Percentiles rank a stretch among this genome's conserved stretches.
Conservation (phyloP, 176 grass and related monocot species). For the Lolium rigidum region DNA sequence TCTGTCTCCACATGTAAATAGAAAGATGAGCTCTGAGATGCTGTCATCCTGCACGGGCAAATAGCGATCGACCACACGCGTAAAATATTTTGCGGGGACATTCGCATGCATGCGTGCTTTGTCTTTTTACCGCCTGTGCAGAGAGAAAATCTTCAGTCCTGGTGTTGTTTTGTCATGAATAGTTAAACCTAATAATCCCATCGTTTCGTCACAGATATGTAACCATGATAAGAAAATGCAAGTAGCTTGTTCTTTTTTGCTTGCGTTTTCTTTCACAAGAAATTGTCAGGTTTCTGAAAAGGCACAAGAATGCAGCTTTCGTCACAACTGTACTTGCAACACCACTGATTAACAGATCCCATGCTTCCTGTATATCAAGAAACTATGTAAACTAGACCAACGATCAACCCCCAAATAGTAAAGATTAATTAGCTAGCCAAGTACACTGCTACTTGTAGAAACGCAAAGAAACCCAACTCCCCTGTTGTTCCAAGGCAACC, state of each 20-base stretch:
- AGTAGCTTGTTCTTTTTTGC: neutral
- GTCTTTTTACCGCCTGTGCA: conserved; percentile 35
- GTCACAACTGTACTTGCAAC: conserved; percentile 24
- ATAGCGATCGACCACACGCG: conserved; percentile 10
- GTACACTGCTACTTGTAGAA: too few species aligned
- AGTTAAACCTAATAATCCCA: conserved; percentile 44
- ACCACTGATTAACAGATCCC: neutral
- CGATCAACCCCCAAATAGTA: neutral
- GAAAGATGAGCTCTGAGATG: neutral
- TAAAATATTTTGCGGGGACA: conserved; percentile 20
- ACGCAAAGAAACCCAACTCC: too few species aligned
- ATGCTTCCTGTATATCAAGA: conserved; percentile 18
- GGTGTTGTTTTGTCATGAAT: conserved; percentile 50
- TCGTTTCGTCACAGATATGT: conserved; percentile 12
- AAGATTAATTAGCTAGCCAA: neutral
- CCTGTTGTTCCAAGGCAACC: too few species aligned
- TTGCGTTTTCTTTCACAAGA: conserved; percentile 3
- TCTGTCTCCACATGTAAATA: conserved; percentile 24
- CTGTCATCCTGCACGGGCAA: neutral
- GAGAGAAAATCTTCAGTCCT: conserved; percentile 41
- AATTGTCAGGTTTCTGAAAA: conserved; percentile 24
- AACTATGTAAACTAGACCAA: conserved; percentile 13
- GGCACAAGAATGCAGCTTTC: conserved; percentile 22
- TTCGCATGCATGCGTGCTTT: conserved; percentile 33
- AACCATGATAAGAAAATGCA: conserved; percentile 26